These are phyloP conservation scores for Mesembryanthemum crystallinum DNA, from an alignment of 148 eudicot genomes.

Conservation along the genomic window DNA sequence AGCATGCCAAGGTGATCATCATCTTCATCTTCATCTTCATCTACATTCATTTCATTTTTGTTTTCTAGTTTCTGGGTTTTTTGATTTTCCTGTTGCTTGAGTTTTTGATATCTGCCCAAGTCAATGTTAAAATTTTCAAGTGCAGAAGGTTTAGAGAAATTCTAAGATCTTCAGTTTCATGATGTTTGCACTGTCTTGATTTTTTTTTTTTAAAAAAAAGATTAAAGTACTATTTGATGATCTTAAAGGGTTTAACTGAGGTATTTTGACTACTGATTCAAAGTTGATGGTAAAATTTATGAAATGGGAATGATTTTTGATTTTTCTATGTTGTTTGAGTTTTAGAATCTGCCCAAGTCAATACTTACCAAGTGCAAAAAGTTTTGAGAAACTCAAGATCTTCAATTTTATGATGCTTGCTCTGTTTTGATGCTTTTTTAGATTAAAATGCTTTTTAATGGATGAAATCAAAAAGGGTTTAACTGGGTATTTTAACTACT, in stretches of 20 bases:
- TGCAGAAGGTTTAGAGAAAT: background rate
- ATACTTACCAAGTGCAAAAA: too few species aligned
- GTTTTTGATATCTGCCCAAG: background rate
- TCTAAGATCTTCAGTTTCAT: too few species aligned
- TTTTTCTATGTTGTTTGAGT: background rate
- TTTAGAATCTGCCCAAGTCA: background rate
- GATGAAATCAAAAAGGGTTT: background rate
- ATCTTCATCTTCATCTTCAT: background rate
- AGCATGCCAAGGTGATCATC: slow-evolving; percentile 62
- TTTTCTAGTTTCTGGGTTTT: background rate
- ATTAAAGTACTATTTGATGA: too few species aligned
- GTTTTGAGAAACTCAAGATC: background rate
- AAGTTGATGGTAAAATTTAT: too few species aligned
- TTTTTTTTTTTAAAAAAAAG: background rate
- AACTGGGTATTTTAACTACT: background rate
- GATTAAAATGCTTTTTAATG: too few species aligned
- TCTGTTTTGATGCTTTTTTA: too few species aligned
- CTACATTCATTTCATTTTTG: background rate
- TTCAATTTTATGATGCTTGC: too few species aligned
- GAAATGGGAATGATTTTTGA: too few species aligned
- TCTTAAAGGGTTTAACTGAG: too few species aligned
- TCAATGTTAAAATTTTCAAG: too few species aligned
- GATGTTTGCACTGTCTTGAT: background rate
- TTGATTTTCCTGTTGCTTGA: background rate
- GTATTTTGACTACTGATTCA: too few species aligned